Evolutionary conservation across 164 flowering plant genomes (phyloP).

Genomic region (Cinnamomum micranthum): DNA sequence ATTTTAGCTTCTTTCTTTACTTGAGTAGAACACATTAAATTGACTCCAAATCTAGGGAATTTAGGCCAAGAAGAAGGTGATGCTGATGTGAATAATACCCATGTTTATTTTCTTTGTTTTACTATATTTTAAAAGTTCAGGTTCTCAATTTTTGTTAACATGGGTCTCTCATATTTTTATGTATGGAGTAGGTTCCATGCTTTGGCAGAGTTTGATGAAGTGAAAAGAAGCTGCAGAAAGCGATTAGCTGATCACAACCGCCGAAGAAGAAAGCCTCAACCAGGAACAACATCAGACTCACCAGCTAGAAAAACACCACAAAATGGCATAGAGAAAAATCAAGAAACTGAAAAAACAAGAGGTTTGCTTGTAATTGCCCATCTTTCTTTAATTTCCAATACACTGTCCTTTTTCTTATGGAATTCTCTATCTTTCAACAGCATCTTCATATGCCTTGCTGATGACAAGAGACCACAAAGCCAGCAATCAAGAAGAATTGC

Average conservation of each 20-base stretch:
- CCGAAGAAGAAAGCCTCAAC: conserved; percentile 31
- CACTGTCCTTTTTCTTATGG: not conserved
- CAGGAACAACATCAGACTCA: conserved; percentile 11
- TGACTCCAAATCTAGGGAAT: not conserved
- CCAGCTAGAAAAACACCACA: conserved; percentile 3
- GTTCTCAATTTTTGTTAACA: not conserved
- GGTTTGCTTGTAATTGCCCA: not conserved
- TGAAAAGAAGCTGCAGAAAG: conserved; percentile 33
- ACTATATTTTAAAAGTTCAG: not conserved
- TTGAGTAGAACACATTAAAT: not conserved
- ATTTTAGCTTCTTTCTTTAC: not conserved
- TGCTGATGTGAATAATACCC: not conserved
- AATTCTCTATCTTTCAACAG: not conserved
- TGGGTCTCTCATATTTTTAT: not conserved
- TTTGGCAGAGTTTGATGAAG: conserved; percentile 32
- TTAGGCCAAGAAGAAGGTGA: no score
- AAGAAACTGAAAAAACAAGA: not conserved
- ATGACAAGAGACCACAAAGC: not conserved
- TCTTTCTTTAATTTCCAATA: not conserved
- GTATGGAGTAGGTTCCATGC: conserved; percentile 25
- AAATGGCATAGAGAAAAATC: conserved; percentile 8
- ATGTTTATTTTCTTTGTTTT: not conserved
- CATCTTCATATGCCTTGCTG: not conserved
- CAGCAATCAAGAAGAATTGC: not conserved
- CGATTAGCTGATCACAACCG: conserved; percentile 35